Evolutionary conservation across 1,139 yeast species (phyloP), one percentile per base, ranked within the genome.

Genomic region (Pichia sp.): DNA sequence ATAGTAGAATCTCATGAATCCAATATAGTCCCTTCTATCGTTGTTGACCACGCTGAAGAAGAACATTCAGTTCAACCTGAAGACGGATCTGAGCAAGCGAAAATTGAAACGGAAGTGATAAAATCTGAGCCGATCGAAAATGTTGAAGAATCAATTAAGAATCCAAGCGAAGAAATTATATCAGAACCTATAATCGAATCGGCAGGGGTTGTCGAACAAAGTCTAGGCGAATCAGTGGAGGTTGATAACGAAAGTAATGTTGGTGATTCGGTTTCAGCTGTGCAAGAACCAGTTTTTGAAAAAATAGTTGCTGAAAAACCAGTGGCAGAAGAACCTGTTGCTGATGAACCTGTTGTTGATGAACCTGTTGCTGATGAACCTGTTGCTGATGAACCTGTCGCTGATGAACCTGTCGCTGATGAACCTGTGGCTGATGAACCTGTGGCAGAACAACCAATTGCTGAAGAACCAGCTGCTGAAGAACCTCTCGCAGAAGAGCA

Each of bases 201-300:
- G 11, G 37, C 2, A 31, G 36, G 9, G 7, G 24, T 16, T 28
- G 46, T 24, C 22, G 50, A 43, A 30, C 32, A 16, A 16, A 16
- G 16, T 16, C 16, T 16, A 16, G 16, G 16, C 16, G 16, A 16
- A 16, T 16, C 16, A 16, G 16, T 16, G 16, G 16, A 16, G 16
- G 16, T 16, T 16, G 16, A 16, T 16, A 16, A 16, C 16, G 16
- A 16, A 16, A 16, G 16, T 16, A 16, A 16, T 16, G 16, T 16
- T 16, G 16, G 16, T 16, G 16, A 16, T 16, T 16, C 16, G 16
- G 16, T 16, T 16, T 16, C 35, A 35, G 43, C 45, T 39, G 45
- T 34, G 10, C 38, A 28, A 20, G 44, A 36, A n/a, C 42, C 45
- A 42, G 46, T 32, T 40, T 41, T 43, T 35, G 47, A n/a, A 28